Evolutionary conservation across 352 stramenopile species (phyloP).

Genomic region (Pythium rishiriense): DNA sequence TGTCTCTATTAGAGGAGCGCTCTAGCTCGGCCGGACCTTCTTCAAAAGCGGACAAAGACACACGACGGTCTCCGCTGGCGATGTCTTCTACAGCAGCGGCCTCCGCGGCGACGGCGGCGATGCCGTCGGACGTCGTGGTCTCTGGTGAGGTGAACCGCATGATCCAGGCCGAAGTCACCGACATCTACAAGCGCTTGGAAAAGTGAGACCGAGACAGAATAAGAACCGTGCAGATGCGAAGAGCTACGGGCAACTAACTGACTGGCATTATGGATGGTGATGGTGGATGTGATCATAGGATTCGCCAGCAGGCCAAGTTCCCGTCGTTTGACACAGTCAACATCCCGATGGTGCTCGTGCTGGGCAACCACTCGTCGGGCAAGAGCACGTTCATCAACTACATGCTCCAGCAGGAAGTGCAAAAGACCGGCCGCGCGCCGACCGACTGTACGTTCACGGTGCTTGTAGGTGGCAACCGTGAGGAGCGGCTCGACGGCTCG

Average conservation of each 20-base stretch:
- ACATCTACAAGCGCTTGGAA: conserved; percentile 73
- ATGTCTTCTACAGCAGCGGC: neutral
- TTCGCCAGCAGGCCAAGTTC: conserved; percentile 71
- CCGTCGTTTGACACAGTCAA: conserved; percentile 80
- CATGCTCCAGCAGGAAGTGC: conserved; percentile 79
- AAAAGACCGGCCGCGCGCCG: conserved; percentile 79
- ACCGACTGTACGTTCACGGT: conserved; percentile 88
- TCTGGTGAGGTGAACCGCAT: conserved; percentile 82
- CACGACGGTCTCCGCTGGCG: neutral
- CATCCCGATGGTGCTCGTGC: conserved; percentile 79
- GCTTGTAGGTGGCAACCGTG: conserved; percentile 60
- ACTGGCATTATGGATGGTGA: neutral
- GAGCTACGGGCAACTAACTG: too few relatives aligned
- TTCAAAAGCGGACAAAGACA: conserved; percentile 23
- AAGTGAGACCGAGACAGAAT: conserved; percentile 12
- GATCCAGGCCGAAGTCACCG: conserved; percentile 75
- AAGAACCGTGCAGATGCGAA: too few relatives aligned
- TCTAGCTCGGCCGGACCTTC: neutral
- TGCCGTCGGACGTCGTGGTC: conserved; percentile 36
- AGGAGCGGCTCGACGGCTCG: conserved; percentile 77
- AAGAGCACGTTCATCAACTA: conserved; percentile 90
- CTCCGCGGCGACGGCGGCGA: conserved; percentile 26
- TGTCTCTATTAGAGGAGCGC: conserved; percentile 8
- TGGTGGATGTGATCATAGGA: conserved; percentile 20
- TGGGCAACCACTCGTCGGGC: conserved; percentile 85